These are phyloP conservation scores for Xerocomus potaroensis DNA, from an alignment of 768 basidiomycete genomes.

Conservation along the genomic window DNA sequence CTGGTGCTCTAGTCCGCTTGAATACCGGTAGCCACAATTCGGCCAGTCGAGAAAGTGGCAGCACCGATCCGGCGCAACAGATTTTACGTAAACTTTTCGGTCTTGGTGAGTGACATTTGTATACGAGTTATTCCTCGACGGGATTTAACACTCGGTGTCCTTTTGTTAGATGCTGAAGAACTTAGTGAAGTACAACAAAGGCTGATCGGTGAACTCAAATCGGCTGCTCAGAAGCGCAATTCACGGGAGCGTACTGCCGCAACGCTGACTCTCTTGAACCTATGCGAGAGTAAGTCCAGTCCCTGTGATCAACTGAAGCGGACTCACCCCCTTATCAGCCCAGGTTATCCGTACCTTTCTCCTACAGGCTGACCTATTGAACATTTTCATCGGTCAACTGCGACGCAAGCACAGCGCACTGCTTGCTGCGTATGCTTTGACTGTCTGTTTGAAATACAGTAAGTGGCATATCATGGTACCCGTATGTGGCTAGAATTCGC, in stretches of 20 bases:
- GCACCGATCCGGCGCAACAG: background rate
- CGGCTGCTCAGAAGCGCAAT: background rate
- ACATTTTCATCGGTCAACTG: conserved; percentile 14
- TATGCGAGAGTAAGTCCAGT: conserved; percentile 15
- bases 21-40: background rate
- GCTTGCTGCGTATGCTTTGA: conserved; percentile 21
- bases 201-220: conserved; percentile 12
- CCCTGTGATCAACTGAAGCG: background rate
- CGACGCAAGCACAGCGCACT: conserved; percentile 13
- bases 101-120: conserved; percentile 6
- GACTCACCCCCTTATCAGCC: conserved; percentile 8
- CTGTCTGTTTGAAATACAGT: conserved; percentile 15
- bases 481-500: background rate
- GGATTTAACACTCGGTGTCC: background rate
- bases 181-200: conserved; percentile 2
- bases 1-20: conserved; percentile 9
- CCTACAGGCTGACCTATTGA: conserved; percentile 3
- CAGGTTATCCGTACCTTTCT: conserved; percentile 5
- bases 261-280: conserved; percentile 20
- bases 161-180: conserved; percentile 1
- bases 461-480: background rate
- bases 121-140: too few relatives aligned
- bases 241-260: conserved; percentile 20
- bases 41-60: background rate
- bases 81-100: conserved; percentile 15